These are phyloP conservation scores for Tricholomella constricta DNA, from an alignment of 768 basidiomycete species.

Conservation along the genomic window DNA sequence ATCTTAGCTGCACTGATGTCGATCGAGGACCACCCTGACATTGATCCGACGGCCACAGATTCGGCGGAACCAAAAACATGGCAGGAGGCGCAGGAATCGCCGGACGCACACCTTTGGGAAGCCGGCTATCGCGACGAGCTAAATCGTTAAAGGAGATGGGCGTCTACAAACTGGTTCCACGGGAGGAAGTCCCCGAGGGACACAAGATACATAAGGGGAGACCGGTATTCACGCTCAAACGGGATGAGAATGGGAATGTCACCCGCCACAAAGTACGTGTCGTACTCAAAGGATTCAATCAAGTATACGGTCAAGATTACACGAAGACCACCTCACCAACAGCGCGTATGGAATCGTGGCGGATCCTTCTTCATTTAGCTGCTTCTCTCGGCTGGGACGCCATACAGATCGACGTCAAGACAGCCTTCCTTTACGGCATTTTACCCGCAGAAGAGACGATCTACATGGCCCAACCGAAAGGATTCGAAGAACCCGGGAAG, in stretches of 20 bases:
- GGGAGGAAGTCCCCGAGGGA: conserved; percentile 12
- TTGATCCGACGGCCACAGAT: background rate
- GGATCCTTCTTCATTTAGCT: background rate
- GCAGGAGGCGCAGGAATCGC: conserved; percentile 24
- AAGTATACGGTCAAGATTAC: conserved; percentile 20
- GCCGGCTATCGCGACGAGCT: conserved; percentile 22
- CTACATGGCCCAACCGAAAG: conserved; percentile 2
- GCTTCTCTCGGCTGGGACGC: background rate
- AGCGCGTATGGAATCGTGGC: background rate
- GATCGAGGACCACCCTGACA: background rate
- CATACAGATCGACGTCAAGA: background rate
- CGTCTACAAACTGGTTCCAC: conserved; percentile 28
- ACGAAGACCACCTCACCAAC: no score
- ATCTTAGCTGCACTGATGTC: background rate
- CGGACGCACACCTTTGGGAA: conserved; percentile 21
- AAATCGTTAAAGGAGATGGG: conserved; percentile 26
- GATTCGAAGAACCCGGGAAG: background rate
- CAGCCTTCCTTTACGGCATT: background rate
- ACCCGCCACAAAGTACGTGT: no score
- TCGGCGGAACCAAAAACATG: conserved; percentile 11
- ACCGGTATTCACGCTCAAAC: conserved; percentile 27
- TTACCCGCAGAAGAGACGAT: background rate
- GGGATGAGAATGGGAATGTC: conserved; percentile 28
- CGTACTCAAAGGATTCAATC: conserved; percentile 41
- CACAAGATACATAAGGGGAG: conserved; percentile 25